Evolutionary conservation across 805 yeast species (phyloP), one percentile per base, ranked within the genome.

Genomic region (Ogataea salicorniae): DNA sequence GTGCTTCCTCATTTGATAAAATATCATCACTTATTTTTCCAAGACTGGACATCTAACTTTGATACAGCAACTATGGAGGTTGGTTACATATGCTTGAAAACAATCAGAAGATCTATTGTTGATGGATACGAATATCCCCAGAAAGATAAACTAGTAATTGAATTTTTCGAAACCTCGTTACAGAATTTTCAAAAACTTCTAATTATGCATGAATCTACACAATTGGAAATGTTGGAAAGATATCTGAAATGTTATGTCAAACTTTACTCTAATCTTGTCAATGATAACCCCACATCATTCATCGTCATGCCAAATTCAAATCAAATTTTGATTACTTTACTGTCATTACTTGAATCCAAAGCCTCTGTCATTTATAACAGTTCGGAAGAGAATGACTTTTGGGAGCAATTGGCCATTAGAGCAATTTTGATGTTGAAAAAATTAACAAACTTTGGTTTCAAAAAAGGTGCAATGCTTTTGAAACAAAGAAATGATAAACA

Each of bases 81-180:
- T 18, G 87, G 94, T 16, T 90, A 91, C 62, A 61, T 87, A 42
- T 76, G 89, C 34, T 72, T 91, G 50, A 92, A 94, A 64, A 81
- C 80, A 29, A 65, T 87, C 31, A 73, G 96, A 55, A 73, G 96
- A 51, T 73, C 86, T 17, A 73, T 89, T 2, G 82, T 83, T 2
- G 92, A 84, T 58, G 95, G 95, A 0, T 83, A 76, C 55, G 88
- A 84, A 41, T 74, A 77, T 51, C 85, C 88, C 1, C 82, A 87
- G 50, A 76, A 82, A 41, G 78, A 77, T 46, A 72, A 63, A 16
- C 75, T 74, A 29, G 75, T 88, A 2, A 67, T 66, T 15, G 89
- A 83, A 44, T 84, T 90, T 51, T 71, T 88, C 61, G 72, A 71
- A 23, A 45, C 74, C 0, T 70, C 85, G 0, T 68, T 82, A 2